phyloP scores from a whole-genome alignment of 495 filamentous ascomycete species.

The Chaetomidium leptoderma region DNA sequence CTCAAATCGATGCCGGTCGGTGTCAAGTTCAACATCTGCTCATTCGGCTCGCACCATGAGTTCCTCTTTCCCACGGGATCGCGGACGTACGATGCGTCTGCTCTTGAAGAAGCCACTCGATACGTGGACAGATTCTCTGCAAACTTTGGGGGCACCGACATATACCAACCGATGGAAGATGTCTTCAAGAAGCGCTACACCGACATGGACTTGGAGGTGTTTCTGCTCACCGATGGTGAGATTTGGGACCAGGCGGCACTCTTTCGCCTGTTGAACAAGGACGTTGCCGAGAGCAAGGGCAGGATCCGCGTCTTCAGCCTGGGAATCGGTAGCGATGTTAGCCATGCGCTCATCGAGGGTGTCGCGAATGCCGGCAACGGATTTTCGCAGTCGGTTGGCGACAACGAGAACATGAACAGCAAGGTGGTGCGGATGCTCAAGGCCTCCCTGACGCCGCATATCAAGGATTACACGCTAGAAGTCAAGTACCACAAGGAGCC shows the following conservation, averaged over 20 bases:
- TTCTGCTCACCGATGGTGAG: slow-evolving; percentile 69
- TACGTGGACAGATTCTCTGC: slow-evolving; percentile 49
- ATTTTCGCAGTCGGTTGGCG: slow-evolving; percentile 57
- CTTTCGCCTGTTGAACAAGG: slow-evolving; percentile 52
- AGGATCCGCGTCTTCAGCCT: slow-evolving; percentile 61
- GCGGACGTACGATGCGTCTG: slow-evolving; percentile 49
- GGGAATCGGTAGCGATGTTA: slow-evolving; percentile 59
- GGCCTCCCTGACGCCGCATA: slow-evolving; percentile 57
- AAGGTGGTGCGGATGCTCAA: slow-evolving; percentile 71
- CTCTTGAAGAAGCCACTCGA: slow-evolving; percentile 46
- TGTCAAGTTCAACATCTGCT: slow-evolving; percentile 70
- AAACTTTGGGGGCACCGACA: slow-evolving; percentile 66
- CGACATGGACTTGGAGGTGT: slow-evolving; percentile 57
- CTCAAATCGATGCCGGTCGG: slow-evolving; percentile 65
- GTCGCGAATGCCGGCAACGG: slow-evolving; percentile 63
- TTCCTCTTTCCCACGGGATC: slow-evolving; percentile 58
- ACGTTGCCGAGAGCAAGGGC: slow-evolving; percentile 44
- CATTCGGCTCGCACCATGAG: slow-evolving; percentile 52
- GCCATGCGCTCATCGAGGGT: slow-evolving; percentile 63
- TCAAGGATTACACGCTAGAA: slow-evolving; percentile 56
- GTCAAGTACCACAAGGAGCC: slow-evolving; percentile 49
- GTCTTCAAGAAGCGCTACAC: slow-evolving; percentile 48
- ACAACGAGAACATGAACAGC: slow-evolving; percentile 55
- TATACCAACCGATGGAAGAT: slow-evolving; percentile 50
- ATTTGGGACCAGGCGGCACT: slow-evolving; percentile 55